These are phyloP conservation scores for Mortierella sp. DNA, from an alignment of 371 early-diverging fungal genomes.

Conservation along the genomic window DNA sequence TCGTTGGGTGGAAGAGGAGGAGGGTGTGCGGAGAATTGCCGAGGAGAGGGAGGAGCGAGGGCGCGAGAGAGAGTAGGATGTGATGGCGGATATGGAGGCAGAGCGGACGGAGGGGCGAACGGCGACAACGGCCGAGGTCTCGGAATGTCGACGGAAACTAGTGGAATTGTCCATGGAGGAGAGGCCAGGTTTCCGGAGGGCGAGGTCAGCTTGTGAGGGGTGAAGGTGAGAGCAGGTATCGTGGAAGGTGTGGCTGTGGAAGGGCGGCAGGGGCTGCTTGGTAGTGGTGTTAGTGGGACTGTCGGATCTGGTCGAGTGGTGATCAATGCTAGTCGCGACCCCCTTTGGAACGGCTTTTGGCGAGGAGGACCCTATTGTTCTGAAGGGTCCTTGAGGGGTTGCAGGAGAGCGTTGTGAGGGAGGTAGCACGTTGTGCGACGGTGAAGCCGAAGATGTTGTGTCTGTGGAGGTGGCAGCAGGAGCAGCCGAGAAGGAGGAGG, in stretches of 20 bases:
- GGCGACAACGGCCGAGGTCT: neutral
- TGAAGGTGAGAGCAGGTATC: slow-evolving; percentile 26
- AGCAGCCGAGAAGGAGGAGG: neutral
- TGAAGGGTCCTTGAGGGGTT: neutral
- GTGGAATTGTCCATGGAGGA: slow-evolving; percentile 7
- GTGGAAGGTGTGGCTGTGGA: slow-evolving; percentile 14
- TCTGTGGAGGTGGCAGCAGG: neutral
- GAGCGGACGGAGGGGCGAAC: neutral
- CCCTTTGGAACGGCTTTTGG: neutral
- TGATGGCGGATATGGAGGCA: neutral
- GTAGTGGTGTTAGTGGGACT: neutral
- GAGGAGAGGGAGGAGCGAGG: neutral
- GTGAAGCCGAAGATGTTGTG: slow-evolving; percentile 1
- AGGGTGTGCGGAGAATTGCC: neutral
- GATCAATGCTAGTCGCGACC: neutral
- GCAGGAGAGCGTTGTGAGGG: neutral
- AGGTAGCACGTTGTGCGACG: neutral
- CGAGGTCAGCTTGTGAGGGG: neutral
- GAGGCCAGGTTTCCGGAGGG: neutral
- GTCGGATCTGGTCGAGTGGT: neutral
- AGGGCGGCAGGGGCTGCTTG: slow-evolving; percentile 9
- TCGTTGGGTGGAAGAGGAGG: neutral
- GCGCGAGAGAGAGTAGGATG: neutral
- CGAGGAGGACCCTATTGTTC: neutral
- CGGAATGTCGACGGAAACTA: slow-evolving; percentile 11